These are phyloP conservation scores for Ostreobium quekettii DNA, from an alignment of 139 green algal species.

Conservation along the genomic window DNA sequence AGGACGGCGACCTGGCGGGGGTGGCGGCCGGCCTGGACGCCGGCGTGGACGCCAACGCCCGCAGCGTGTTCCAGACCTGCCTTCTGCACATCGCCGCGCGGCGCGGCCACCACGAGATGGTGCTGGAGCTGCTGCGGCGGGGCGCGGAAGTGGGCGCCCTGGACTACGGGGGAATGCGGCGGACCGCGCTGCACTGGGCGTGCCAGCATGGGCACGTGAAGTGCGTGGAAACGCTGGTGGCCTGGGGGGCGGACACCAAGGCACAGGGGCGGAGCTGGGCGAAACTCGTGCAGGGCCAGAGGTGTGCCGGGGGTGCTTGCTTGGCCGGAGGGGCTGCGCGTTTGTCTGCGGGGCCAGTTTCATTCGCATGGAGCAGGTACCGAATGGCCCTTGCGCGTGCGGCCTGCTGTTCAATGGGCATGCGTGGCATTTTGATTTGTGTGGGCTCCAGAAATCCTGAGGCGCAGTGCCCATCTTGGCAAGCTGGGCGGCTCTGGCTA, in stretches of 20 bases:
- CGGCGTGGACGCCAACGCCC: background rate
- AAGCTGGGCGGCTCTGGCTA: too few species aligned
- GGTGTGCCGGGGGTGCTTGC: too few species aligned
- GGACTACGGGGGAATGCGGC: conserved; percentile 19
- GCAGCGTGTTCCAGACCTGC: conserved; percentile 14
- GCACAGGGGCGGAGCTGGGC: conserved; percentile 8
- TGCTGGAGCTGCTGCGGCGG: conserved; percentile 1
- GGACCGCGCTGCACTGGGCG: conserved; percentile 18
- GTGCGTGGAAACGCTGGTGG: conserved; percentile 18
- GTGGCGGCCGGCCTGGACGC: background rate
- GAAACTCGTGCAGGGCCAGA: conserved; percentile 14
- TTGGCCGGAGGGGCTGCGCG: too few species aligned
- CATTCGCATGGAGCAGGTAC: too few species aligned
- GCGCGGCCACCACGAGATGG: background rate
- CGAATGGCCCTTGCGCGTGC: too few species aligned
- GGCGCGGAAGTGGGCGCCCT: conserved; percentile 11
- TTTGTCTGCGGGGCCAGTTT: too few species aligned
- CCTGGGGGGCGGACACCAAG: conserved; percentile 12
- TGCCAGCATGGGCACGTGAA: conserved; percentile 13
- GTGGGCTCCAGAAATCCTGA: too few species aligned
- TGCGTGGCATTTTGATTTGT: too few species aligned
- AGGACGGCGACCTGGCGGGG: background rate
- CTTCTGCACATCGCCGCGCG: conserved; percentile 16
- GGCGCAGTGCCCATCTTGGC: too few species aligned
- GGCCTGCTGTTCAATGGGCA: too few species aligned